phyloP scores from a whole-genome alignment of 192 early-diverging fungal genomes.

The Cetraspora pellucida region DNA sequence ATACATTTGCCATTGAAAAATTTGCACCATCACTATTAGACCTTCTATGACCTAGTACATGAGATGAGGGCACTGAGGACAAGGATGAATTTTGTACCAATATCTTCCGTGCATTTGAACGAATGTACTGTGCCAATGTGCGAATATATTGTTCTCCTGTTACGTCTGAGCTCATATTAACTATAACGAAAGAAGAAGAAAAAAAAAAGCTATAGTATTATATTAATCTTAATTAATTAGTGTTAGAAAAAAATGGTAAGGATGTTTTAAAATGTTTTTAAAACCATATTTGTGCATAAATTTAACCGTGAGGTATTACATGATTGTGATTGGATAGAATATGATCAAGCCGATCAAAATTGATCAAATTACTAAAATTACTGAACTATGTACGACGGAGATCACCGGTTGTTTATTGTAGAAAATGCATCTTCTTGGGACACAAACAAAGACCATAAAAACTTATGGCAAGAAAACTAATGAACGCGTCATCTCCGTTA shows the following conservation, averaged over 20 bases:
- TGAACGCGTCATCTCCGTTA: conserved; percentile 11
- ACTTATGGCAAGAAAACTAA: conserved; percentile 27
- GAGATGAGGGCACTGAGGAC: conserved; percentile 4
- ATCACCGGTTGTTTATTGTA: neutral
- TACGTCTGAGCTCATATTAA: conserved; percentile 25
- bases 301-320: too few species aligned
- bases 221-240: too few species aligned
- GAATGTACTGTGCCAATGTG: conserved; percentile 57
- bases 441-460: conserved; percentile 16
- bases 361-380: too few species aligned
- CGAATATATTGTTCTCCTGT: conserved; percentile 58
- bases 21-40: conserved; percentile 17
- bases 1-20: conserved; percentile 30
- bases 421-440: conserved; percentile 2
- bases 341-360: too few species aligned
- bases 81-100: conserved; percentile 2
- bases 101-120: conserved; percentile 53
- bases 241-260: too few species aligned
- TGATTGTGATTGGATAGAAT: too few species aligned
- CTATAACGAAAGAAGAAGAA: too few species aligned
- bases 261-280: too few species aligned
- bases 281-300: too few species aligned
- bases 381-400: neutral
- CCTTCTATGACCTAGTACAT: conserved; percentile 27
- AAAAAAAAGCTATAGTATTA: too few species aligned